Evolutionary conservation across 768 basidiomycete species (phyloP).

Genomic region (Thelephora aurantiotincta): DNA sequence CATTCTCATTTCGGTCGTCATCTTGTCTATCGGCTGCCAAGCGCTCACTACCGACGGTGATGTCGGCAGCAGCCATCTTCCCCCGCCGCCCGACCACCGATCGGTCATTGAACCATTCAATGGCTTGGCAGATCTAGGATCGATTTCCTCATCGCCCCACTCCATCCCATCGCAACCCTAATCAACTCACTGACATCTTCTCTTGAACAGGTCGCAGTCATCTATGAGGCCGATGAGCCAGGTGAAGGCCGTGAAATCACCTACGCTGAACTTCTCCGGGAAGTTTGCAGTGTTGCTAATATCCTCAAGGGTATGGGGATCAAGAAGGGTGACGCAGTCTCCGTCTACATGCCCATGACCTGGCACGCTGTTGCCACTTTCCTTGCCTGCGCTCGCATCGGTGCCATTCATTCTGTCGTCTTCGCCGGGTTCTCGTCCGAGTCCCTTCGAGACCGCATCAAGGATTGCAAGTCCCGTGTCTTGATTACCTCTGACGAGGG

Average conservation of each 20-base stretch:
- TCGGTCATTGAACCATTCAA: neutral
- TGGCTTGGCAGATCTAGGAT: neutral
- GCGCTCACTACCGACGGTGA: neutral
- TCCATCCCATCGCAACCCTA: neutral
- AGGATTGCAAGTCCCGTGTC: constrained; percentile 82
- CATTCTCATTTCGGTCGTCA: neutral
- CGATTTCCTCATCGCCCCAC: neutral
- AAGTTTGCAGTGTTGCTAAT: constrained; percentile 83
- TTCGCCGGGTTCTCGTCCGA: constrained; percentile 97
- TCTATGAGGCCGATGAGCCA: constrained; percentile 97
- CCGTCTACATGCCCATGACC: constrained; percentile 87
- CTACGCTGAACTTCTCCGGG: constrained; percentile 77
- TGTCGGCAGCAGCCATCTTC: too few species aligned
- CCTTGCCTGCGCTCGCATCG: constrained; percentile 95
- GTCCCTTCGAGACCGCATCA: constrained; percentile 81
- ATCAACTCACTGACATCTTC: neutral
- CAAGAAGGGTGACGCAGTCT: constrained; percentile 91
- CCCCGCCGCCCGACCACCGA: neutral
- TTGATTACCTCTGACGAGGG: constrained; percentile 95
- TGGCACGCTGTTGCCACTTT: constrained; percentile 95
- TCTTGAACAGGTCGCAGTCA: constrained; percentile 65
- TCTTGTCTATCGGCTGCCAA: neutral
- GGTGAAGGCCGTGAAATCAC: constrained; percentile 61
- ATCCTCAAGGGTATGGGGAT: constrained; percentile 82
- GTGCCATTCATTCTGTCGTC: constrained; percentile 92